These are phyloP conservation scores for Aspergillus latus DNA, from an alignment of 2,329 filamentous ascomycete genomes.

Conservation along the genomic window DNA sequence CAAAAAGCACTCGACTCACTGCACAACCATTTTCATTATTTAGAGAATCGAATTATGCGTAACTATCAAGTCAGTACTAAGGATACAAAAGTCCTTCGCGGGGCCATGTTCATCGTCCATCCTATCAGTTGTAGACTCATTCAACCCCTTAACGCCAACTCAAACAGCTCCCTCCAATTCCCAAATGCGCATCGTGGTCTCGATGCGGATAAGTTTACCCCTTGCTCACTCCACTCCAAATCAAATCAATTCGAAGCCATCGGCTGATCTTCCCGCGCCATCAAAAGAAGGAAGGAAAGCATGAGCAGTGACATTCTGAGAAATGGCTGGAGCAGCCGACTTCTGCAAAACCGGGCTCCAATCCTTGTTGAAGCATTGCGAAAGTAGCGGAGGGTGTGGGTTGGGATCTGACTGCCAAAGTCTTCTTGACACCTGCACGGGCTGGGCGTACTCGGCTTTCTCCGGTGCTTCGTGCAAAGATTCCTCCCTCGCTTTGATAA, in stretches of 20 bases:
- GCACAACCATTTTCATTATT: not conserved
- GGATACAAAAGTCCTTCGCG: slow-evolving; percentile 10
- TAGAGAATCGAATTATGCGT: slow-evolving; percentile 7
- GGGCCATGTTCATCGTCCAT: slow-evolving; percentile 7
- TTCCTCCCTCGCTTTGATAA: slow-evolving; percentile 4
- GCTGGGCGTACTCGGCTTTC: not conserved
- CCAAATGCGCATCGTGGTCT: not conserved
- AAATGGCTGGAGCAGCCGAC: slow-evolving; percentile 26
- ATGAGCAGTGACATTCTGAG: slow-evolving; percentile 32
- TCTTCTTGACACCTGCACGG: slow-evolving; percentile 14
- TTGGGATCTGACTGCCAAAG: slow-evolving; percentile 21
- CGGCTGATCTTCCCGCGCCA: slow-evolving; percentile 25
- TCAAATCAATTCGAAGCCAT: slow-evolving; percentile 7
- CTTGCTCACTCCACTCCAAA: not conserved
- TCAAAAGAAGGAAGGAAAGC: slow-evolving; percentile 32
- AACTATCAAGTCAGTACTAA: slow-evolving; percentile 10
- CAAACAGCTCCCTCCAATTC: not conserved
- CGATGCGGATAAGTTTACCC: slow-evolving; percentile 3
- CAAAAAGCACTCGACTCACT: not conserved
- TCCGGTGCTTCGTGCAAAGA: not conserved
- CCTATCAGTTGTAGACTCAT: slow-evolving; percentile 3
- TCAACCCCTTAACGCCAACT: slow-evolving; percentile 1
- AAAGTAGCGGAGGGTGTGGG: slow-evolving; percentile 21
- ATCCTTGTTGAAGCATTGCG: slow-evolving; percentile 23
- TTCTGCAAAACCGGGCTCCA: slow-evolving; percentile 24